These are phyloP conservation scores for Selaginella tamariscina DNA, from an alignment of 75 land plant genomes.

Conservation along the genomic window DNA sequence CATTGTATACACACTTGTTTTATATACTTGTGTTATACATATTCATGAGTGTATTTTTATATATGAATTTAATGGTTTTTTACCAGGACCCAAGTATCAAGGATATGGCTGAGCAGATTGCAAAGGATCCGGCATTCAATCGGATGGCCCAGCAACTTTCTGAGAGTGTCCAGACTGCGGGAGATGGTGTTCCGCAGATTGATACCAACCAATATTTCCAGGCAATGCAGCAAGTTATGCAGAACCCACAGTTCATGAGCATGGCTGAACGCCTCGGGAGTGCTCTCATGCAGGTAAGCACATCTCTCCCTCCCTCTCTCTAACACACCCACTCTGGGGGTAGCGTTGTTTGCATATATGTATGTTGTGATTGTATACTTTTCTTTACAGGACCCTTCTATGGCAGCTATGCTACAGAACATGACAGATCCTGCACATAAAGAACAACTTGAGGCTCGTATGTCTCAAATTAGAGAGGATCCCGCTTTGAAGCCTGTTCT, in stretches of 20 bases:
- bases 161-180: constrained; percentile 46
- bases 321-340: no score
- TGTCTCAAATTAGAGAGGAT: constrained; percentile 61
- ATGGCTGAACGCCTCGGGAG: constrained; percentile 93
- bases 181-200: constrained; percentile 51
- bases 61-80: neutral
- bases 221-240: constrained; percentile 96
- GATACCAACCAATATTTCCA: constrained; percentile 64
- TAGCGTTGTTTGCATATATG: no score
- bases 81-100: constrained; percentile 89
- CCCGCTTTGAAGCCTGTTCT: constrained; percentile 60
- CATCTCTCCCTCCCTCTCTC: no score
- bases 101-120: constrained; percentile 76
- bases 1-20: no score
- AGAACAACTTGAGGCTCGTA: constrained; percentile 54
- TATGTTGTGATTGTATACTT: no score
- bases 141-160: constrained; percentile 92
- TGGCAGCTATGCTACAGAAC: constrained; percentile 64
- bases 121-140: constrained; percentile 81
- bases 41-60: neutral
- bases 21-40: neutral
- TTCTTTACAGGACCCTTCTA: constrained; percentile 62
- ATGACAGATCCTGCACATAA: constrained; percentile 49
- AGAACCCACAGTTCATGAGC: constrained; percentile 89
- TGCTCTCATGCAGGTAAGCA: constrained; percentile 94